A percentile compares a stretch with the other conserved stretches of the same genome.
These are phyloP conservation scores for Yamadazyma sp. DNA, from an alignment of 805 yeast species.

Conservation along the genomic window DNA sequence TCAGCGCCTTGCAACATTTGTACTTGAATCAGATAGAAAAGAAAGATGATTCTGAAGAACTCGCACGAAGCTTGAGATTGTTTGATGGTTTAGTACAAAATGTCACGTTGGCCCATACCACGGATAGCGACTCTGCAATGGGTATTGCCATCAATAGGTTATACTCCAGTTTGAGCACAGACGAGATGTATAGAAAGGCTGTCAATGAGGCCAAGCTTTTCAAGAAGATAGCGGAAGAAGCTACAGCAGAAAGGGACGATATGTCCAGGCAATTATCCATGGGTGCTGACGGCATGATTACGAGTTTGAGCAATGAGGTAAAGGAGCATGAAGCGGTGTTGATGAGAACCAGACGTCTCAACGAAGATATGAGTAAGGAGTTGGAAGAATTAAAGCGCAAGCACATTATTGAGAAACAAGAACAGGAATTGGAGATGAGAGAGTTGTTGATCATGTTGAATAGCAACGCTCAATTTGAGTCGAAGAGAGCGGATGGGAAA, in stretches of 20 bases:
- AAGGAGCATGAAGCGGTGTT: conserved; percentile 62
- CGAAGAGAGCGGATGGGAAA: conserved; percentile 33
- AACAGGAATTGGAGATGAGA: conserved; percentile 74
- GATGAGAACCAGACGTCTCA: conserved; percentile 57
- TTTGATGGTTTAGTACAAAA: conserved; percentile 66
- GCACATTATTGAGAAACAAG: conserved; percentile 64
- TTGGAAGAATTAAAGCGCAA: conserved; percentile 62
- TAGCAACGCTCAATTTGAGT: conserved; percentile 35
- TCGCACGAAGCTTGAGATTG: conserved; percentile 56
- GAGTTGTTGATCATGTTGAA: conserved; percentile 67
- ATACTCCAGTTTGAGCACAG: conserved; percentile 72
- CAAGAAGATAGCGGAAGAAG: conserved; percentile 51
- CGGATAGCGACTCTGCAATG: conserved; percentile 51
- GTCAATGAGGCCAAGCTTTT: conserved; percentile 52
- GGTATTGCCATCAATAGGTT: conserved; percentile 76
- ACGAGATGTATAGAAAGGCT: conserved; percentile 81
- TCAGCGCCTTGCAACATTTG: conserved; percentile 67
- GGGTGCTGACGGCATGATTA: conserved; percentile 75
- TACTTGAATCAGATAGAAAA: conserved; percentile 55
- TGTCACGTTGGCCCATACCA: conserved; percentile 52
- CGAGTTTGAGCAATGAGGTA: conserved; percentile 58
- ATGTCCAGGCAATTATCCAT: conserved; percentile 64
- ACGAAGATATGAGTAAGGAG: conserved; percentile 59
- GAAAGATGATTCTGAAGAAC: conserved; percentile 42
- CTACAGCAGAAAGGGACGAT: conserved; percentile 58